Evolutionary conservation across 176 grass and related monocot species (phyloP).

Genomic region (Microstegium vimineum): DNA sequence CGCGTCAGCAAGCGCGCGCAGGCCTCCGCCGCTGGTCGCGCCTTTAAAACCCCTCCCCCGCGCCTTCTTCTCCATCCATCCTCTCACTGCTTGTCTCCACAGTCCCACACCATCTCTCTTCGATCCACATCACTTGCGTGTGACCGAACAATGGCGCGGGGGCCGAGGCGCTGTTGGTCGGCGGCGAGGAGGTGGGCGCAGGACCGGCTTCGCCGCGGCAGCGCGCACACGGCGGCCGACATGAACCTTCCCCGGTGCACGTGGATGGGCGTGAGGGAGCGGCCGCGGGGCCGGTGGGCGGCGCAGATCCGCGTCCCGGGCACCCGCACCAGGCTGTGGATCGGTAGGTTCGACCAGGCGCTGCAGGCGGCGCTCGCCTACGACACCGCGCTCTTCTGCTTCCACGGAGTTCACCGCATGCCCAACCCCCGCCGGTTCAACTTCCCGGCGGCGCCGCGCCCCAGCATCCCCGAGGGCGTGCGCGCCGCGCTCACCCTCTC

Average conservation of each 20-base stretch:
- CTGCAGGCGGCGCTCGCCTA: slow-evolving; percentile 29
- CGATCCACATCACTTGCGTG: background rate
- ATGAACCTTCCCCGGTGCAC: background rate
- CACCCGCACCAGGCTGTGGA: slow-evolving; percentile 7
- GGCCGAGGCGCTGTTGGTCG: background rate
- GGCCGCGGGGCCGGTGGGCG: slow-evolving; percentile 3
- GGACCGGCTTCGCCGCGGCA: background rate
- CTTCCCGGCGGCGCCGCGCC: slow-evolving; percentile 13
- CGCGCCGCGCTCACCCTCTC: background rate
- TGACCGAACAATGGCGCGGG: background rate
- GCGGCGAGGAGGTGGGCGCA: background rate
- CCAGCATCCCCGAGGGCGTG: background rate
- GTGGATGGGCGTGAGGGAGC: slow-evolving; percentile 14
- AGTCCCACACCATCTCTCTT: background rate
- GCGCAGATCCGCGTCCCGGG: slow-evolving; percentile 33
- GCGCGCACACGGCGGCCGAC: background rate
- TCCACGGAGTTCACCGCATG: background rate
- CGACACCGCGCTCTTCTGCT: slow-evolving; percentile 28
- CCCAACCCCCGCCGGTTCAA: slow-evolving; percentile 1
- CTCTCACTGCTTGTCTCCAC: background rate
- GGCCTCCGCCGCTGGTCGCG: background rate
- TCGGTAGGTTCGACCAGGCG: slow-evolving; percentile 1
- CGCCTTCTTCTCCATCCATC: no score
- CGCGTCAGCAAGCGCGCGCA: background rate
- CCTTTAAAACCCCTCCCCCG: background rate